These are phyloP conservation scores for Viola odorata DNA, from an alignment of 345 rosid species.

Conservation along the genomic window DNA sequence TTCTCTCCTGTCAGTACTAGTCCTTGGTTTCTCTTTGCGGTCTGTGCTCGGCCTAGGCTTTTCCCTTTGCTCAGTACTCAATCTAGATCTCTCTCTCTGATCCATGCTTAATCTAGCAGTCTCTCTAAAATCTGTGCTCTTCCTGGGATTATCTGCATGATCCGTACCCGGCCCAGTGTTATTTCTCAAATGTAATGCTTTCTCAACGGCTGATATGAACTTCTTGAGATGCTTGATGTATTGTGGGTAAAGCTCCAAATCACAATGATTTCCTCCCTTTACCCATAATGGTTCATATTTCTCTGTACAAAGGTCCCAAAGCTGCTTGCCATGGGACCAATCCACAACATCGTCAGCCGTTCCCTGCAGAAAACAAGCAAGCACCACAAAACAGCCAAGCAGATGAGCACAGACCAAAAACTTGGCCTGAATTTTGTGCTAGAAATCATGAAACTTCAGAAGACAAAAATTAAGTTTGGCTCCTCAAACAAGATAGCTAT, in stretches of 20 bases:
- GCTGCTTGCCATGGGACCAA: slow-evolving; percentile 86
- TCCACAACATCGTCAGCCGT: slow-evolving; percentile 87
- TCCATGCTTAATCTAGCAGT: slow-evolving; percentile 28
- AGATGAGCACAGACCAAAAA: slow-evolving; percentile 1
- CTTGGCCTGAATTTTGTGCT: background rate
- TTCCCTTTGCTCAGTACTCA: slow-evolving; percentile 48
- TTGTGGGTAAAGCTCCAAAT: slow-evolving; percentile 75
- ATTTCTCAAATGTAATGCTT: slow-evolving; percentile 35
- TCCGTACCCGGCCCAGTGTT: slow-evolving; percentile 31
- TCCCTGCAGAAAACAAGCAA: slow-evolving; percentile 46
- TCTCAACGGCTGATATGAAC: slow-evolving; percentile 70
- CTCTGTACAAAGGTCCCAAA: slow-evolving; percentile 78
- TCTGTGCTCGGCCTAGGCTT: slow-evolving; percentile 55
- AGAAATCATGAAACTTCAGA: background rate
- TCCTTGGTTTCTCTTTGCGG: slow-evolving; percentile 51
- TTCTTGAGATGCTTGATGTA: slow-evolving; percentile 83
- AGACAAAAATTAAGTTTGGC: background rate
- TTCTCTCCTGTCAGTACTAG: slow-evolving; percentile 45
- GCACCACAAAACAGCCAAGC: background rate
- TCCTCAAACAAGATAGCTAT: background rate
- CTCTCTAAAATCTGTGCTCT: slow-evolving; percentile 63
- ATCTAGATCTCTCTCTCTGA: slow-evolving; percentile 22
- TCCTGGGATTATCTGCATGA: slow-evolving; percentile 42
- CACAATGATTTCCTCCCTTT: slow-evolving; percentile 90
- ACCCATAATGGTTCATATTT: slow-evolving; percentile 91